Conservation (phyloP, 257 asterid genomes). For the Thymus quinquecostatus region DNA sequence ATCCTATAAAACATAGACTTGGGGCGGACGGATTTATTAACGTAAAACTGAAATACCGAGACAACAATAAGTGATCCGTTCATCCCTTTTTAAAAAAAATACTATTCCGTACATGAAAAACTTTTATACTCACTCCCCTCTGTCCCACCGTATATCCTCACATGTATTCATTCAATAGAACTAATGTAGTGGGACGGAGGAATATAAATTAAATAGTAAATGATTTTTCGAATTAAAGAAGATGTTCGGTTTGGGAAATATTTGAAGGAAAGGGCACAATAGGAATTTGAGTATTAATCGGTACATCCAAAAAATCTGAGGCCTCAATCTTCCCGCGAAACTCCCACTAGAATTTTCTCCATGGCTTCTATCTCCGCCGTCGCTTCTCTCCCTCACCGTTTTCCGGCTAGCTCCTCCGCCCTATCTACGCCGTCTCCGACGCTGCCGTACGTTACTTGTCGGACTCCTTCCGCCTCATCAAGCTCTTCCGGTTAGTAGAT, state of each 20-base stretch:
- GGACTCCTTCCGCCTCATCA: conserved; percentile 30
- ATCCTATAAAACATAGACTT: too few species aligned
- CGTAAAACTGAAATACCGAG: too few species aligned
- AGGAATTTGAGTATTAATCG: conserved; percentile 21
- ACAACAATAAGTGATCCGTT: too few species aligned
- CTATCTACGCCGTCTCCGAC: conserved; percentile 20
- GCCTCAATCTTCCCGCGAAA: conserved; percentile 65
- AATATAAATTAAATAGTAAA: too few species aligned
- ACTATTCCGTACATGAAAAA: too few species aligned
- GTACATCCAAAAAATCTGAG: conserved; percentile 34
- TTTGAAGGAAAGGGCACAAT: conserved; percentile 27
- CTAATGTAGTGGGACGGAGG: too few species aligned
- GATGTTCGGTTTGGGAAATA: not conserved
- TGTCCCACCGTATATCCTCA: too few species aligned
- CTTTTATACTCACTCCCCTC: too few species aligned
- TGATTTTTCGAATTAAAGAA: too few species aligned
- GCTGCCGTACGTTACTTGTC: conserved; percentile 31
- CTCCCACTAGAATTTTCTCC: conserved; percentile 34
- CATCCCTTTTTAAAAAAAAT: too few species aligned
- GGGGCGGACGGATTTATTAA: too few species aligned
- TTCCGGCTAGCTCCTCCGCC: conserved; percentile 31
- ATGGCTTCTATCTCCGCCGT: conserved; percentile 61
- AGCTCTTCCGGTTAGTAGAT: conserved; percentile 38
- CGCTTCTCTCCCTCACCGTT: conserved; percentile 43
- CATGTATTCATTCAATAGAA: too few species aligned